phyloP scores from a whole-genome alignment of 2,329 filamentous ascomycete genomes.

The Fusarium tuaranense region DNA sequence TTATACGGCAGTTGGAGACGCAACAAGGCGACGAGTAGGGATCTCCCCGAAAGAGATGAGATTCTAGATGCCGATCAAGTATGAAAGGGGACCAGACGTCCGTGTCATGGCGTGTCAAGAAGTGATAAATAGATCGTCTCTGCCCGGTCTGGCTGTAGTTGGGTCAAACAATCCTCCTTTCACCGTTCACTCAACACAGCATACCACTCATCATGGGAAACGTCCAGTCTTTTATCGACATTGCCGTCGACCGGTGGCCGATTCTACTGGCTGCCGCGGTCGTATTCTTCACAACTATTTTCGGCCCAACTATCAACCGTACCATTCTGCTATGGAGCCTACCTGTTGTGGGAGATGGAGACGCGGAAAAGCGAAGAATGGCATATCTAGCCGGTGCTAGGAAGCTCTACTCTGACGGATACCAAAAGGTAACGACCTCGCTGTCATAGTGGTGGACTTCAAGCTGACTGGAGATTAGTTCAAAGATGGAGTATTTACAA shows the following conservation, averaged over 20 bases:
- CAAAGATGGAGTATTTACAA: constrained; percentile 23
- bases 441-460: accelerated
- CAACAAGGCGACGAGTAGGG: background rate
- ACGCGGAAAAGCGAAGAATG: constrained; percentile 21
- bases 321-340: constrained; percentile 8
- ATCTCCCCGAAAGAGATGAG: background rate
- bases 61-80: background rate
- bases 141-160: background rate
- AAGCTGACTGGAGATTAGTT: constrained; percentile 2
- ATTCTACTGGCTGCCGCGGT: constrained; percentile 1
- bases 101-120: background rate
- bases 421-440: constrained; percentile 9
- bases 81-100: background rate
- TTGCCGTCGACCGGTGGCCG: constrained; percentile 5
- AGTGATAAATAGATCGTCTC: background rate
- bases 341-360: constrained; percentile 15
- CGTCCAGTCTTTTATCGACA: background rate
- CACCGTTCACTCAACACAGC: background rate
- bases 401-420: constrained; percentile 22
- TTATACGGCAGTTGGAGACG: constrained; percentile 1
- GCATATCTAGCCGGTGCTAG: constrained; percentile 26
- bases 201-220: constrained; percentile 4
- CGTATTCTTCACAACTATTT: background rate
- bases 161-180: background rate
- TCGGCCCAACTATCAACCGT: background rate